Percentiles rank a stretch among this genome's conserved stretches.
Evolutionary conservation across 1,284 basidiomycete genomes (phyloP).

Genomic region (Caloboletus firmus): DNA sequence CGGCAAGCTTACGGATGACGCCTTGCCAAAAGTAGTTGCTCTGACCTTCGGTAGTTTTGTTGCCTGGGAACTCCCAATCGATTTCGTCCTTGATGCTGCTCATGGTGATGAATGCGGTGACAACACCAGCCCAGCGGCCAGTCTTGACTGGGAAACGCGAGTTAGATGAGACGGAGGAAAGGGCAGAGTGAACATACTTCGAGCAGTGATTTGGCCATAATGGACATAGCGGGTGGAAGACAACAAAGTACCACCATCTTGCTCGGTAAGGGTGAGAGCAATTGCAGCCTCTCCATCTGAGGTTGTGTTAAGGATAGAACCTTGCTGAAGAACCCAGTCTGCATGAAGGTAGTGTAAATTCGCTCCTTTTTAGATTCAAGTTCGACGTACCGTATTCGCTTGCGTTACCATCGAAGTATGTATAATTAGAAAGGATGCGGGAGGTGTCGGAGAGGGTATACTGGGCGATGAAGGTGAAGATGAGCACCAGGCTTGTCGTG

Average conservation of each 20-base stretch:
- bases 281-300: conserved; percentile 64
- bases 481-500: neutral
- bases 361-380: neutral
- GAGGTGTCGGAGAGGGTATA: conserved; percentile 66
- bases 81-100: conserved; percentile 84
- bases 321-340: conserved; percentile 75
- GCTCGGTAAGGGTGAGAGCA: conserved; percentile 62
- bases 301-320: conserved; percentile 62
- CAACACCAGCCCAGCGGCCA: conserved; percentile 70
- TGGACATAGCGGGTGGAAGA: conserved; percentile 80
- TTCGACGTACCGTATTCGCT: conserved; percentile 47
- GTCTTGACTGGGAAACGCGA: conserved; percentile 55
- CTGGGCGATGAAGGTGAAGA: conserved; percentile 31
- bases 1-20: conserved; percentile 55
- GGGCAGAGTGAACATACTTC: conserved; percentile 42
- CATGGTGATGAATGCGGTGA: conserved; percentile 86
- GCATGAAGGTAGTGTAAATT: neutral
- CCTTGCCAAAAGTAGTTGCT: conserved; percentile 82
- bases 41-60: conserved; percentile 61
- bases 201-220: conserved; percentile 76
- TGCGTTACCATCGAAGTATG: conserved; percentile 73
- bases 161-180: neutral
- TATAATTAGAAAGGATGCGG: conserved; percentile 63
- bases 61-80: conserved; percentile 80
- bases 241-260: conserved; percentile 72